Percentiles rank a stretch among this genome's conserved stretches.
phyloP scores from a whole-genome alignment of 1,284 basidiomycete species.

The Ganoderma resinaceum region DNA sequence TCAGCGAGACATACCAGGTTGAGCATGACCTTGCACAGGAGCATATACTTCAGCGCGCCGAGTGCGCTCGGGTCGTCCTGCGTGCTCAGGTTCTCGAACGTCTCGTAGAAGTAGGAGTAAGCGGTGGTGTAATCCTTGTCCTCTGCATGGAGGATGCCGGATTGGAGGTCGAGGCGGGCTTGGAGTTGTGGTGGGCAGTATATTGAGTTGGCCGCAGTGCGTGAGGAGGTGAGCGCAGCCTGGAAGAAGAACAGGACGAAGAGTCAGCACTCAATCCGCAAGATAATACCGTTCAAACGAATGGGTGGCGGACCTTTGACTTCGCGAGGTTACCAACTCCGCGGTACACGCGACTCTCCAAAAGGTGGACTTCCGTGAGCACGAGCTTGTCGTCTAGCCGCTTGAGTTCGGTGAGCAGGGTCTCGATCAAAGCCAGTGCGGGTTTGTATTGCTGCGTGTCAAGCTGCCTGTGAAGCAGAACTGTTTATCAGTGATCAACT shows the following conservation, averaged over 20 bases:
- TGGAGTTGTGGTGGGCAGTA: slow-evolving; percentile 97
- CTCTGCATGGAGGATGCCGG: slow-evolving; percentile 92
- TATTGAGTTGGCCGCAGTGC: slow-evolving; percentile 96
- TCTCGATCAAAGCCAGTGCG: slow-evolving; percentile 85
- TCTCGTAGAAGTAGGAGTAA: slow-evolving; percentile 98
- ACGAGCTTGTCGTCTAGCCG: slow-evolving; percentile 98
- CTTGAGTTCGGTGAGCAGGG: slow-evolving; percentile 89
- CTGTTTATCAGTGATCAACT: not conserved
- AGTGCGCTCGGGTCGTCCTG: slow-evolving; percentile 82
- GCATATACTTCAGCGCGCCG: slow-evolving; percentile 96
- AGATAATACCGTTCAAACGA: not conserved
- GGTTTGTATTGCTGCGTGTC: slow-evolving; percentile 82
- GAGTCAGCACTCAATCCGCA: not conserved
- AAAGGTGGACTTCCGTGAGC: slow-evolving; percentile 93
- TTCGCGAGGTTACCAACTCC: slow-evolving; percentile 93
- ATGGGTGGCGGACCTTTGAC: slow-evolving; percentile 71
- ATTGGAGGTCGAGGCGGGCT: slow-evolving; percentile 92
- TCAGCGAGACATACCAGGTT: slow-evolving; percentile 70
- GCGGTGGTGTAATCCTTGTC: slow-evolving; percentile 98
- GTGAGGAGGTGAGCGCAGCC: slow-evolving; percentile 91
- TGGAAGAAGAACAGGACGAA: slow-evolving; percentile 38
- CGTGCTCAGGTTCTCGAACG: slow-evolving; percentile 82
- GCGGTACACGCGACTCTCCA: slow-evolving; percentile 92
- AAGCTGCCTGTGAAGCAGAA: slow-evolving; percentile 60
- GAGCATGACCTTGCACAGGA: slow-evolving; percentile 98